Conservation (phyloP, 805 yeast genomes). For the Candida xiaguanensis region DNA sequence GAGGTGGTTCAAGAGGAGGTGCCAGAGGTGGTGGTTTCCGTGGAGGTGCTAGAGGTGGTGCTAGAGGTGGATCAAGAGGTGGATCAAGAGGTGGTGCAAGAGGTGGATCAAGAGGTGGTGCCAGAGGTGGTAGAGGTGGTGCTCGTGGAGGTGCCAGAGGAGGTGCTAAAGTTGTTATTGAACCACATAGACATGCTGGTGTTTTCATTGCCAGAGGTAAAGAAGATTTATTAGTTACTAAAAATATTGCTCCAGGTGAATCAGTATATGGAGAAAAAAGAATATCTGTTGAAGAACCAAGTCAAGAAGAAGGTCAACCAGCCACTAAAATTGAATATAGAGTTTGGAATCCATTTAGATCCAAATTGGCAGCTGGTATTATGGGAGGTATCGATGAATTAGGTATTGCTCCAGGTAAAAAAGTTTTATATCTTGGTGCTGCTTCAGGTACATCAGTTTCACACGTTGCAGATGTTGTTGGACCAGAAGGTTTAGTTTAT, state of each 20-base stretch:
- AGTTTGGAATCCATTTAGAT: conserved; percentile 99
- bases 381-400: conserved; percentile 99
- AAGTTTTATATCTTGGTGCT: conserved; percentile 96
- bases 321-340: conserved; percentile 97
- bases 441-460: conserved; percentile 99
- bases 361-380: conserved; percentile 99
- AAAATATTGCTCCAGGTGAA: conserved; percentile 97
- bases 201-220: conserved; percentile 99
- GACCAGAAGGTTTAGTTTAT: conserved; percentile 98
- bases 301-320: conserved; percentile 80
- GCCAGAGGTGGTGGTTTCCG: conserved; percentile 52
- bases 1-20: conserved; percentile 44
- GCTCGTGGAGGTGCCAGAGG: conserved; percentile 80
- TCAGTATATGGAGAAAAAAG: conserved; percentile 98
- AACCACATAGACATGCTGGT: conserved; percentile 99
- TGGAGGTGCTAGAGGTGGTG: conserved; percentile 60
- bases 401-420: conserved; percentile 96
- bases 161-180: conserved; percentile 95
- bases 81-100: conserved; percentile 44
- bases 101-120: conserved; percentile 45
- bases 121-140: conserved; percentile 64
- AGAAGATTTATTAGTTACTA: conserved; percentile 96
- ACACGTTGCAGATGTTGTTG: conserved; percentile 97
- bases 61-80: conserved; percentile 48
- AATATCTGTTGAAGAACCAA: conserved; percentile 88